Percentiles rank a stretch among this genome's conserved stretches.
Conservation (phyloP, 305 asterid species). For the Caryopteris hybrid region DNA sequence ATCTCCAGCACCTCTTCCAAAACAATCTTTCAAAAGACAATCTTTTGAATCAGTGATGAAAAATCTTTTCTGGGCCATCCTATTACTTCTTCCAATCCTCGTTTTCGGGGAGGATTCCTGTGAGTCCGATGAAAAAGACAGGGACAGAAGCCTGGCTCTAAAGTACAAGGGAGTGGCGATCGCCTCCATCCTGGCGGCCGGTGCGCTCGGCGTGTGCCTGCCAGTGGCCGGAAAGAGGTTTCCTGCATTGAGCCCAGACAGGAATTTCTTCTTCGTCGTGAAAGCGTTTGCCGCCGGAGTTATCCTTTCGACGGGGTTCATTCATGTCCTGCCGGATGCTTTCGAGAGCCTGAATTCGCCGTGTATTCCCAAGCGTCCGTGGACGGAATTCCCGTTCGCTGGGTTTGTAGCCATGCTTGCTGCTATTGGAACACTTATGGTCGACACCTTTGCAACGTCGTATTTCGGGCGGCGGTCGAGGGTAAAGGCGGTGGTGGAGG, state of each 20-base stretch:
- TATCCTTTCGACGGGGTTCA: constrained; percentile 56
- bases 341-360: constrained; percentile 42
- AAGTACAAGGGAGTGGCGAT: constrained; percentile 46
- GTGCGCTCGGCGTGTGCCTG: constrained; percentile 42
- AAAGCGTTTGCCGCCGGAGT: constrained; percentile 71
- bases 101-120: constrained; percentile 33
- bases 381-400: constrained; percentile 54
- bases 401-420: constrained; percentile 59
- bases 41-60: background rate
- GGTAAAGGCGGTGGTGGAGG: constrained; percentile 8
- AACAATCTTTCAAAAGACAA: too few relatives aligned
- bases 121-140: constrained; percentile 25
- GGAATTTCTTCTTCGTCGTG: constrained; percentile 35
- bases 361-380: constrained; percentile 30
- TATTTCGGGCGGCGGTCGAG: constrained; percentile 18
- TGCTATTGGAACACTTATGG: constrained; percentile 52
- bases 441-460: constrained; percentile 47
- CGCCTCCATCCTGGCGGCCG: constrained; percentile 37
- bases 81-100: constrained; percentile 13
- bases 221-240: constrained; percentile 32
- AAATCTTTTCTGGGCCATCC: background rate
- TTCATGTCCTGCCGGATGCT: constrained; percentile 59
- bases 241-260: constrained; percentile 44
- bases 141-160: constrained; percentile 26
- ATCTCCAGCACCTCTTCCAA: background rate